These are phyloP conservation scores for Verticillium alfalfae DNA, from an alignment of 2,329 filamentous ascomycete species.

Conservation along the genomic window DNA sequence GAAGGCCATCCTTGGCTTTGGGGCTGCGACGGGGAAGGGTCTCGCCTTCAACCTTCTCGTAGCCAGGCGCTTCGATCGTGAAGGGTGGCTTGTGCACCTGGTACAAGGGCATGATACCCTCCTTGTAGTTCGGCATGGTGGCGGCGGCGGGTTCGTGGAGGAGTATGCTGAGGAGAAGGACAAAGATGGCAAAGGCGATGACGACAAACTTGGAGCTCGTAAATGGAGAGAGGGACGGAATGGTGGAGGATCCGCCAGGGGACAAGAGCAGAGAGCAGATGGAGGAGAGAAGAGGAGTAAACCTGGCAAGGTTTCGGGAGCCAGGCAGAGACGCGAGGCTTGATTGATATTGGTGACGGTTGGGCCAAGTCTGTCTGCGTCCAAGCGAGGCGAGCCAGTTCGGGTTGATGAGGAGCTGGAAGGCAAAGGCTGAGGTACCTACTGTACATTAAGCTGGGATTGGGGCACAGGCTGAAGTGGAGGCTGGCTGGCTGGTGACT, in stretches of 20 bases:
- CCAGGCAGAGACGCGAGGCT: neutral
- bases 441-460: neutral
- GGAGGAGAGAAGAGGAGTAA: neutral
- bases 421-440: neutral
- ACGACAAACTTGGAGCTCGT: neutral
- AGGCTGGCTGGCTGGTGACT: neutral
- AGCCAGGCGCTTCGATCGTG: slow-evolving; percentile 66
- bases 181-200: neutral
- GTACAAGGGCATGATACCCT: slow-evolving; percentile 44
- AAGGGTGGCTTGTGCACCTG: slow-evolving; percentile 67
- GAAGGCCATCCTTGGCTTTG: slow-evolving; percentile 64
- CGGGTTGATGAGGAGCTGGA: neutral
- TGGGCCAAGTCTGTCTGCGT: neutral
- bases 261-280: neutral
- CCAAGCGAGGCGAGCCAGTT: neutral
- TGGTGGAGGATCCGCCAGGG: neutral
- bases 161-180: neutral
- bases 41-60: slow-evolving; percentile 68
- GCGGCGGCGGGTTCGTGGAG: neutral
- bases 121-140: slow-evolving; percentile 20
- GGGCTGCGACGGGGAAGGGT: slow-evolving; percentile 76
- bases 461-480: neutral
- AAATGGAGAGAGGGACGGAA: neutral
- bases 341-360: neutral
- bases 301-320: neutral